Evolutionary conservation across 176 grass and related monocot genomes (phyloP).

Genomic region (Echinochloa phyllopogon): DNA sequence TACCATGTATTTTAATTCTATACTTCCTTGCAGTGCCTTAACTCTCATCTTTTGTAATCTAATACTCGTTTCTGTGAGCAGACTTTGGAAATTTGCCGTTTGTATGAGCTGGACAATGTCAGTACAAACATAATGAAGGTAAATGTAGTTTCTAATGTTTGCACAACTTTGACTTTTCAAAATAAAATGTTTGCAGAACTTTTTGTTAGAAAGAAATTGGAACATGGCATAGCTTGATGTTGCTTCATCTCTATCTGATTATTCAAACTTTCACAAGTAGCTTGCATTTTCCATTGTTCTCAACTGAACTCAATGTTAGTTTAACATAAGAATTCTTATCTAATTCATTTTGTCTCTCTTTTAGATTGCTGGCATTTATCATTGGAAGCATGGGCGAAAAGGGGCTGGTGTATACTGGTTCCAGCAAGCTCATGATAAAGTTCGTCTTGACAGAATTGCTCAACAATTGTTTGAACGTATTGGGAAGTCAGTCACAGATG

Average conservation of each 20-base stretch:
- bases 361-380: conserved; percentile 84
- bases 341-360: conserved; percentile 35
- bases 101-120: conserved; percentile 85
- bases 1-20: conserved; percentile 48
- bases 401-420: conserved; percentile 95
- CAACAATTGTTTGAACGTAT: conserved; percentile 86
- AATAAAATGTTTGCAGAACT: neutral
- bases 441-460: conserved; percentile 83
- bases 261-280: neutral
- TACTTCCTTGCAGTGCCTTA: conserved; percentile 32
- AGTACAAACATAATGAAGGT: conserved; percentile 89
- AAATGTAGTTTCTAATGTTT: conserved; percentile 38
- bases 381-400: conserved; percentile 97
- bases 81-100: conserved; percentile 91
- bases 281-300: conserved; percentile 24
- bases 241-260: conserved; percentile 25
- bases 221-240: conserved; percentile 3
- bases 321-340: conserved; percentile 7
- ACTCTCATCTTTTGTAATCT: conserved; percentile 4
- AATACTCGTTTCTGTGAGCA: conserved; percentile 55
- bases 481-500: conserved; percentile 85
- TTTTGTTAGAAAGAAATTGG: neutral
- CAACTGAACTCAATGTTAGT: neutral
- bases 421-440: conserved; percentile 84
- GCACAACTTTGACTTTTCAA: neutral